Conservation (phyloP, 2,329 filamentous ascomycete genomes). For the Colletotrichum sidae region DNA sequence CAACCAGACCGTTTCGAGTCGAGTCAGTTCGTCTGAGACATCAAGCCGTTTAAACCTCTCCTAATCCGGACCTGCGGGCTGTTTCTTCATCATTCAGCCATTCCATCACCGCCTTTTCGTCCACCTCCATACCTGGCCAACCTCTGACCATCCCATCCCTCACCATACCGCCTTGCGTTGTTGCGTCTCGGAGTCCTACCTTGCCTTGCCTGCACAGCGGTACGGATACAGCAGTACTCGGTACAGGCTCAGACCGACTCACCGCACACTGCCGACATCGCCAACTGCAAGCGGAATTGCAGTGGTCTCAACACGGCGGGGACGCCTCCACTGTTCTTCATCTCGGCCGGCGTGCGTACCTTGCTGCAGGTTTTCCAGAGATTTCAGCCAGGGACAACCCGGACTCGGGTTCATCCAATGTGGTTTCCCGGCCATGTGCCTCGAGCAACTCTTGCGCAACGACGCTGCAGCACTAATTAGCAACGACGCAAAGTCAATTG, state of each 20-base stretch:
- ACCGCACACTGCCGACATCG: constrained; percentile 21
- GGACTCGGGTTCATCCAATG: constrained; percentile 26
- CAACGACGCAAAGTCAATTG: not conserved
- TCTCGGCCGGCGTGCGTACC: not conserved
- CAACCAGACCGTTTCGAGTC: constrained; percentile 24
- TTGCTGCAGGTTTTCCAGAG: constrained; percentile 2
- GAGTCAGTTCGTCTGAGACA: constrained; percentile 18
- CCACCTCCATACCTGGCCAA: not conserved
- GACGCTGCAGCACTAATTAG: constrained; percentile 4
- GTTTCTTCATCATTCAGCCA: not conserved
- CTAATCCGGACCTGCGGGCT: not conserved
- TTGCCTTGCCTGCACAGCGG: too few relatives aligned
- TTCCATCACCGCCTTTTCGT: constrained; percentile 22
- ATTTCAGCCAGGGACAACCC: constrained; percentile 16
- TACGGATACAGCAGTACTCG: too few relatives aligned
- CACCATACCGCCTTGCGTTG: too few relatives aligned
- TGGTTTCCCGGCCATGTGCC: constrained; percentile 32
- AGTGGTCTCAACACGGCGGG: constrained; percentile 13
- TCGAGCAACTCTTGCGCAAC: not conserved
- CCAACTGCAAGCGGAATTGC: constrained; percentile 30
- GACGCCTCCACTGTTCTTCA: not conserved
- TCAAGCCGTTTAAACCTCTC: not conserved
- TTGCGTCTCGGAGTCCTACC: too few relatives aligned
- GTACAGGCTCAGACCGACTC: too few relatives aligned
- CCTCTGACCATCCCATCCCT: not conserved